Evolutionary conservation across 1,284 basidiomycete species (phyloP), one percentile per base, ranked within the genome.

Genomic region (Puccinia polysora): DNA sequence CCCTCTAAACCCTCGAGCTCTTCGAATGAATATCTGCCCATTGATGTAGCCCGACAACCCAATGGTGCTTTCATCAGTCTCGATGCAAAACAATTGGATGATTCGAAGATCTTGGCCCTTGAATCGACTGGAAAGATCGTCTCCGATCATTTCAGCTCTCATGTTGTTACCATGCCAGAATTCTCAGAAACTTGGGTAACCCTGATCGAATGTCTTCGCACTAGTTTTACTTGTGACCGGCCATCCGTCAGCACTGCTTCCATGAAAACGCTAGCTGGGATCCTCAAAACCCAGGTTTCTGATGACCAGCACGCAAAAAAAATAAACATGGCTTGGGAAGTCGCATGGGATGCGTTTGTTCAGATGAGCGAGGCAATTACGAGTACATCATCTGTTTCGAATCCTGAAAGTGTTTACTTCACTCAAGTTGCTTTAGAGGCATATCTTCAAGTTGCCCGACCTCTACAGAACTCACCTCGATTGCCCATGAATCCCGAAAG

Each of bases 371-470:
- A 74, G 10, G 74, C 75, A 45, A 73, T 63, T 1, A 69, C 50
- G 23, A 23, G 75, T 0, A 65, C 76, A 14, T 74, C 82, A 45
- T 84, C 87, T 0, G 47, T 62, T 5, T 36, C 47, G 14, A 28
- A 47, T 18, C 40, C 25, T 18, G 18, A 23, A 18, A 43, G 58
- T 7, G 38, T 49, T 25, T 72, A 72, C 45, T 90, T 91, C 78
- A 91, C 90, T 1, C 94, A 97, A 78, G 89, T 91, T 75, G 91
- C 88, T 77, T 82, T 97, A 45, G 85, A 92, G 49, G 88, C 88
- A 0, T 88, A 87, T 76, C 84, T 91, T 32, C 86, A 89, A 75
- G 86, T 88, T 20, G 83, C 90, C 36, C 84, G 75, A 10, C 77
- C 78, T 49, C 78, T 78, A 75, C 65, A 50, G 74, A 77, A 45